phyloP scores from a whole-genome alignment of 1,139 yeast species.

The Candida glucosophila region DNA sequence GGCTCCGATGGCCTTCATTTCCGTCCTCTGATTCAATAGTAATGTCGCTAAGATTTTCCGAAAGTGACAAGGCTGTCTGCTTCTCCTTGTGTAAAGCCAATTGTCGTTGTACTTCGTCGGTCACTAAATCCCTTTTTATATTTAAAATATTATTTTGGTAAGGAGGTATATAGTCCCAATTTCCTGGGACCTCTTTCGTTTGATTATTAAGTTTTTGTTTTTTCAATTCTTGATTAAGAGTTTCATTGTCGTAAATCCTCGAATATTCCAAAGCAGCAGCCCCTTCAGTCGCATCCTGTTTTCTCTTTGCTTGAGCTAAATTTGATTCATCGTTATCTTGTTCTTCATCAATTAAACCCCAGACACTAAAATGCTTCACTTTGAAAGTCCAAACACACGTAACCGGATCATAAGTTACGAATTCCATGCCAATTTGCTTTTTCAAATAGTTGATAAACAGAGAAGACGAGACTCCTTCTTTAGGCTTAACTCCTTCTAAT shows the following conservation, averaged over 20 bases:
- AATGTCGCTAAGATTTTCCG: conserved; percentile 21
- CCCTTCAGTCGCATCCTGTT: conserved; percentile 12
- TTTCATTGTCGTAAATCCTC: conserved; percentile 19
- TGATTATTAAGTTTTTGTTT: conserved; percentile 23
- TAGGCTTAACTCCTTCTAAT: conserved; percentile 56
- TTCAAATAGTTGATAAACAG: conserved; percentile 41
- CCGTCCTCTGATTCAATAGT: conserved; percentile 18
- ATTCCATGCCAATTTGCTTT: conserved; percentile 57
- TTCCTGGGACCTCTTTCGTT: conserved; percentile 31
- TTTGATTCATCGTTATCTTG: conserved; percentile 24
- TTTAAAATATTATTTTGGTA: conserved; percentile 14
- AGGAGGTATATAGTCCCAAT: conserved; percentile 16
- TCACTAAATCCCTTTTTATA: conserved; percentile 18
- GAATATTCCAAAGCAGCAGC: conserved; percentile 14
- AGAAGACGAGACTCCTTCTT: conserved; percentile 15
- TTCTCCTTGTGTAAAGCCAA: conserved; percentile 14
- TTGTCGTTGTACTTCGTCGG: conserved; percentile 19
- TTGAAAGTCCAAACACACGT: conserved; percentile 74
- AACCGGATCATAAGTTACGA: conserved; percentile 69
- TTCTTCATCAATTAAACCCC: conserved; percentile 78
- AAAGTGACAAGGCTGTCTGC: conserved; percentile 14
- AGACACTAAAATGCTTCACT: conserved; percentile 86
- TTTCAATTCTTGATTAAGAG: conserved; percentile 23
- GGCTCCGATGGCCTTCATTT: conserved; percentile 15
- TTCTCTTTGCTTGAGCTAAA: conserved; percentile 20